Percentiles rank a stretch among this genome's conserved stretches.
These are phyloP conservation scores for Saccharomyces eubayanus DNA, from an alignment of 805 yeast genomes.

Conservation along the genomic window DNA sequence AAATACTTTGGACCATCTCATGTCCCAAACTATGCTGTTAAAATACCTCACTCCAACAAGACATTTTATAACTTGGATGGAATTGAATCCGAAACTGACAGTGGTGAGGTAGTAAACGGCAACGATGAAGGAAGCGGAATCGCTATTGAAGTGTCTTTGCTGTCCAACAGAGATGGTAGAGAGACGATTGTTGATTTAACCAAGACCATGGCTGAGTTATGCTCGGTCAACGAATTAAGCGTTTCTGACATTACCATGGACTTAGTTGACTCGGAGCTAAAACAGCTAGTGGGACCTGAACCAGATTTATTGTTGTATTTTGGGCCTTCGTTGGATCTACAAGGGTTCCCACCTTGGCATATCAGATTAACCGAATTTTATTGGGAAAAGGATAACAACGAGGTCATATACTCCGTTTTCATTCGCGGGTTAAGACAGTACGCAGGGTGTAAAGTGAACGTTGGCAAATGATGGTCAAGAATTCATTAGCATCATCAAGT, in stretches of 20 bases:
- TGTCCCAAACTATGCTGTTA: slow-evolving; percentile 54
- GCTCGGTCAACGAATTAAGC: slow-evolving; percentile 49
- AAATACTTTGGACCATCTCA: slow-evolving; percentile 66
- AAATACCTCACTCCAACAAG: slow-evolving; percentile 59
- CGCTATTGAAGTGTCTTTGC: slow-evolving; percentile 55
- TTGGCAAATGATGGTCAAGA: slow-evolving; percentile 52
- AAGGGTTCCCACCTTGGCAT: slow-evolving; percentile 98
- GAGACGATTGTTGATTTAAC: slow-evolving; percentile 84
- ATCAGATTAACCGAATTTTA: slow-evolving; percentile 81
- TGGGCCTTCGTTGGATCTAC: slow-evolving; percentile 80
- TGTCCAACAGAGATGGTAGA: slow-evolving; percentile 78
- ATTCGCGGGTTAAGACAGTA: slow-evolving; percentile 67
- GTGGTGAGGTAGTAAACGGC: slow-evolving; percentile 17
- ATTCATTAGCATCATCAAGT: background rate
- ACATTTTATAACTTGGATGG: slow-evolving; percentile 28
- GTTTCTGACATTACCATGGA: slow-evolving; percentile 64
- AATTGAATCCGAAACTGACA: slow-evolving; percentile 31
- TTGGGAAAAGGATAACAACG: slow-evolving; percentile 81
- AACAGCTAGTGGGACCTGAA: slow-evolving; percentile 76
- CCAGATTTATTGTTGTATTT: slow-evolving; percentile 83
- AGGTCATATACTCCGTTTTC: slow-evolving; percentile 75
- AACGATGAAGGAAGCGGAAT: slow-evolving; percentile 29
- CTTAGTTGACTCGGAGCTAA: slow-evolving; percentile 64
- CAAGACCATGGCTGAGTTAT: slow-evolving; percentile 72
- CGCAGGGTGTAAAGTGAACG: slow-evolving; percentile 75